Percentiles rank a stretch among this genome's conserved stretches.
Conservation (phyloP, 495 filamentous ascomycete species). For the Thermothielavioides terrestris region DNA sequence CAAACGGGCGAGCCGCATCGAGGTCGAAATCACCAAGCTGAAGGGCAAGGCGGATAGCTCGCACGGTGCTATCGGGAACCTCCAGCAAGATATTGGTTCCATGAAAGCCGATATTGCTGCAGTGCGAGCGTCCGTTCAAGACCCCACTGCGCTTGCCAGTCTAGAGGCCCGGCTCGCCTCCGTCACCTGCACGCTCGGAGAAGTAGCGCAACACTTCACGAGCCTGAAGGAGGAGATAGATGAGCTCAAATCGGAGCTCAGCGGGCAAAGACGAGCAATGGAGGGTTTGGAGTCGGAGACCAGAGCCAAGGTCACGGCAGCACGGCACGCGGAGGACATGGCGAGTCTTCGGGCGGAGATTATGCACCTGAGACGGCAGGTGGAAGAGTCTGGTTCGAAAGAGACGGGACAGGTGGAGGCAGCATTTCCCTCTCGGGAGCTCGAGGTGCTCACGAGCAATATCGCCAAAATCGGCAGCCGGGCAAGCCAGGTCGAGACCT, state of each 20-base stretch:
- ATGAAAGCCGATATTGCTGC: slow-evolving; percentile 16
- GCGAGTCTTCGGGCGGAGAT: slow-evolving; percentile 11
- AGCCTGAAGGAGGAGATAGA: background rate
- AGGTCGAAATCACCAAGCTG: slow-evolving; percentile 20
- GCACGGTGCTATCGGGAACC: slow-evolving; percentile 7
- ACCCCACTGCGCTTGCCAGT: background rate
- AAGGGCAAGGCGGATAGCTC: slow-evolving; percentile 11
- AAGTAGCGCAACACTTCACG: background rate
- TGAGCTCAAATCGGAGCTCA: slow-evolving; percentile 2
- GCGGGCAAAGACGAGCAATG: background rate
- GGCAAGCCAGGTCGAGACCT: slow-evolving; percentile 32
- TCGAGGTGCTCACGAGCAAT: slow-evolving; percentile 32
- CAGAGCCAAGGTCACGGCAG: background rate
- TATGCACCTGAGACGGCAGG: slow-evolving; percentile 20
- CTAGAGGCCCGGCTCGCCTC: slow-evolving; percentile 14
- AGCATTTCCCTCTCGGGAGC: slow-evolving; percentile 22
- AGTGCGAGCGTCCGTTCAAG: slow-evolving; percentile 7
- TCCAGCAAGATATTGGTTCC: slow-evolving; percentile 16
- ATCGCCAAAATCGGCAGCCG: slow-evolving; percentile 31
- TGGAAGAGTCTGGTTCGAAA: slow-evolving; percentile 17
- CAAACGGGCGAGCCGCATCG: slow-evolving; percentile 17
- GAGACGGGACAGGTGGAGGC: slow-evolving; percentile 2
- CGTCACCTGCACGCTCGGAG: background rate
- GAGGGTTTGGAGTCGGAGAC: slow-evolving; percentile 1
- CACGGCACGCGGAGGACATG: slow-evolving; percentile 13